Base-by-base conservation (phyloP, 805 yeast species). In the Wickerhamiella nectarea region DNA sequence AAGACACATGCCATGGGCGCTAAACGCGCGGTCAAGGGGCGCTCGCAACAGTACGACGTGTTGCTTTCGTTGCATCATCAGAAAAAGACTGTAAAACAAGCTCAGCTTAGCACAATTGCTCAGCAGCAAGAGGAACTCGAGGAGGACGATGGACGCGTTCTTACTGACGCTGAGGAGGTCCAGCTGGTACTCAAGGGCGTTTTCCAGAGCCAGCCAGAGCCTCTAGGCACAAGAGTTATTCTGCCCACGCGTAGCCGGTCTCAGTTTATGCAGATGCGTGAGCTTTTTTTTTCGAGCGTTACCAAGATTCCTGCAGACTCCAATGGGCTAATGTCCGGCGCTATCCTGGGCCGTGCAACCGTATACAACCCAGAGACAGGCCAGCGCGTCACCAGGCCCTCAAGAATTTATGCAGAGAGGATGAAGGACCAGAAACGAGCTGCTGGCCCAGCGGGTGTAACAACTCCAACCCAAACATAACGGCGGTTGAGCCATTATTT, bases 1-100 rank as follows among this genome's bases (percentile, higher is more conserved):
- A 91, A 91, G 59, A 86, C 96, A 0, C 98, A 91, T 63, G 84
- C 97, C 1, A 87, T 91, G 95, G 96, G 96, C 29, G 95, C 96
- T 20, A 91, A 91, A 56, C 74, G 98, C 54, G 87, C 95, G 1
- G 98, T 91, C 18, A 77, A 76, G 15, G 98, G 98, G 10, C 72
- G 98, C 53, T 78, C 94, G 26, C 87, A 93, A 7, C 86, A 95
- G 0, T 91, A 86, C 63, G 98, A 91, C 60, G 77, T 76, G 28
- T 66, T 91, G 43, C 67, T 91, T 45, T 85, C 89, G 17, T 86
- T 85, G 15, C 87, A 91, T 57, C 98, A 91, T 63, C 77, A 86
- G 54, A 75, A 84, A 54, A 89, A 89, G 58, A 96, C 89, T 61
- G 89, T 93, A 26, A 86, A 84, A 25, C 43, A 34, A 19, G 46